Percentiles rank a stretch among this genome's conserved stretches.
Conservation (phyloP, 2,329 filamentous ascomycete species). For the Capronia epimyces region DNA sequence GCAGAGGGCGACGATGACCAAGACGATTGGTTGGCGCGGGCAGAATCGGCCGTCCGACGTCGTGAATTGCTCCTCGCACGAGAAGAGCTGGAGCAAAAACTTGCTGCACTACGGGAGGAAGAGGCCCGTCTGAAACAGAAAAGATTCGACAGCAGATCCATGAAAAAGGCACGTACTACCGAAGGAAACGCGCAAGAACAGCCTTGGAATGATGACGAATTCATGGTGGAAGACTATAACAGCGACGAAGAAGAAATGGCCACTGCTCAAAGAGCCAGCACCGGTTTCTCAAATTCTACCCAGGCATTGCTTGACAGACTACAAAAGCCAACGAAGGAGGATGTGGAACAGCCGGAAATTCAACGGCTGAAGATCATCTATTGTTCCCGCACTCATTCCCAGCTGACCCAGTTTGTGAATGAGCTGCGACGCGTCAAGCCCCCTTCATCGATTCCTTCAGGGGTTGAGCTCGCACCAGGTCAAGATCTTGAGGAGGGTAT, state of each 20-base stretch:
- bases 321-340: constrained; percentile 40
- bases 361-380: constrained; percentile 82
- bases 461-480: constrained; percentile 34
- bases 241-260: constrained; percentile 51
- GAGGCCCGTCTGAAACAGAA: constrained; percentile 13
- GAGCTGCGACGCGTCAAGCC: constrained; percentile 75
- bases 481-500: constrained; percentile 38
- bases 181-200: constrained; percentile 1
- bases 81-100: constrained; percentile 64
- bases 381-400: constrained; percentile 88
- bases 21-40: constrained; percentile 77
- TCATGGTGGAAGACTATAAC: constrained; percentile 69
- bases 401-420: constrained; percentile 78
- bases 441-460: constrained; percentile 71
- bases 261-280: constrained; percentile 32
- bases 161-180: constrained; percentile 15
- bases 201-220: constrained; percentile 57
- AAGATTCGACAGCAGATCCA: constrained; percentile 3
- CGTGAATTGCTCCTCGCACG: constrained; percentile 61
- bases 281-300: constrained; percentile 67
- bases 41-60: constrained; percentile 63
- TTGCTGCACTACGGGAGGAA: constrained; percentile 26
- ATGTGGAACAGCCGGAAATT: constrained; percentile 48
- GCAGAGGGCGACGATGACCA: constrained; percentile 54
- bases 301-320: constrained; percentile 65